These are phyloP conservation scores for Mortierella sp. DNA, from an alignment of 371 early-diverging fungal species.

Conservation along the genomic window DNA sequence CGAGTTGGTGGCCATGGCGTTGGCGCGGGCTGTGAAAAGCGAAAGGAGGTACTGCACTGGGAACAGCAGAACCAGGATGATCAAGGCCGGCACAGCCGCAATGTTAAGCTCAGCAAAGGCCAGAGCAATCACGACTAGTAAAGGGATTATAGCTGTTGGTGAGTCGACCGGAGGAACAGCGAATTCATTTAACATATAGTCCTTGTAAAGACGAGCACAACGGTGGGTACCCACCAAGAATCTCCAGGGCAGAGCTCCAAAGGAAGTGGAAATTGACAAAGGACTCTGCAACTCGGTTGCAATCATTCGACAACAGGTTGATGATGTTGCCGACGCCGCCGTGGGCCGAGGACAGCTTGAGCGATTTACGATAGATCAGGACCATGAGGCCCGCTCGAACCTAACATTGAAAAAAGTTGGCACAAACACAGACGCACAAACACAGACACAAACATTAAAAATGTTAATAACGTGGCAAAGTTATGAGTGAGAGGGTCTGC, in stretches of 20 bases:
- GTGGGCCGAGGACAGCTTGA: constrained; percentile 65
- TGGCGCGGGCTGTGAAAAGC: constrained; percentile 36
- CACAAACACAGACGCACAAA: too few species aligned
- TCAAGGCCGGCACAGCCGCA: constrained; percentile 66
- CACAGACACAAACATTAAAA: constrained; percentile 13
- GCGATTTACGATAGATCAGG: constrained; percentile 74
- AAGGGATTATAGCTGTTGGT: background rate
- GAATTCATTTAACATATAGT: too few species aligned
- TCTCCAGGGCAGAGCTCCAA: constrained; percentile 77
- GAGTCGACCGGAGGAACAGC: background rate
- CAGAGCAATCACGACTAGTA: constrained; percentile 56
- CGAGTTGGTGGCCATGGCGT: constrained; percentile 61
- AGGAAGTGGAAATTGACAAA: constrained; percentile 74
- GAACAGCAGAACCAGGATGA: constrained; percentile 66
- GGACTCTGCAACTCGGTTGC: constrained; percentile 73
- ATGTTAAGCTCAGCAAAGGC: constrained; percentile 62
- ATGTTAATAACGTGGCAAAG: background rate
- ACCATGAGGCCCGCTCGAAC: constrained; percentile 76
- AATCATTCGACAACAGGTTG: constrained; percentile 67
- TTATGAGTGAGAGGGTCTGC: background rate
- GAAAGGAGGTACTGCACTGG: constrained; percentile 71
- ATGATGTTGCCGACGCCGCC: constrained; percentile 75
- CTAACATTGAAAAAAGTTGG: too few species aligned
- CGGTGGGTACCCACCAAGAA: constrained; percentile 54
- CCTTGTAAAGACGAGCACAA: too few species aligned